Evolutionary conservation across 2,329 filamentous ascomycete species (phyloP).

Genomic region (Chaetomiaceae sp.): DNA sequence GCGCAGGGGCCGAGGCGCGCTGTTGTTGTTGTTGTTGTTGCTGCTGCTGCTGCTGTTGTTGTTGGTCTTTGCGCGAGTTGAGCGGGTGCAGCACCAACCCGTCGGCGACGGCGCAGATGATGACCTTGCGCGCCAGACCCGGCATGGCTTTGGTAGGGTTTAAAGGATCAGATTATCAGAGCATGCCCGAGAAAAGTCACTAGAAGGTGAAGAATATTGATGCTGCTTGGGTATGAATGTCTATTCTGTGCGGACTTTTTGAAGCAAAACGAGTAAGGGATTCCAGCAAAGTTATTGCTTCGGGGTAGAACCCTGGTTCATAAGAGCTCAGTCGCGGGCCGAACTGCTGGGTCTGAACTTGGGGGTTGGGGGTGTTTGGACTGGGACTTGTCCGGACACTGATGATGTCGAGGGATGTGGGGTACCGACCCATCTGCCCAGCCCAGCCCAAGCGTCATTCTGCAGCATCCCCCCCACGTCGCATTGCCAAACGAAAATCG

Average conservation of each 20-base stretch:
- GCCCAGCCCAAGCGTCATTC: constrained; percentile 10
- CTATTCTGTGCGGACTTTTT: no score
- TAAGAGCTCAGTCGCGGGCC: neutral
- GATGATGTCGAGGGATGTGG: constrained; percentile 20
- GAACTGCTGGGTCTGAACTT: neutral
- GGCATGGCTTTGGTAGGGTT: constrained; percentile 54
- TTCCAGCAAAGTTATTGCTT: neutral
- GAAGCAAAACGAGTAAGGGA: no score
- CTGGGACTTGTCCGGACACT: constrained; percentile 7
- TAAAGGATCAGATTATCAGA: no score
- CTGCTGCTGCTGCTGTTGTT: no score
- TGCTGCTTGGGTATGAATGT: neutral
- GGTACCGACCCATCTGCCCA: constrained; percentile 1
- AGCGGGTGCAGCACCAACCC: constrained; percentile 77
- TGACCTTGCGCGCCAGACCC: constrained; percentile 69
- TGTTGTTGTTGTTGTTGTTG: no score
- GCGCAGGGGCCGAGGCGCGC: constrained; percentile 40
- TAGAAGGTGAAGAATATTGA: neutral
- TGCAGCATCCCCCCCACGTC: constrained; percentile 13
- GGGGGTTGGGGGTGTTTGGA: no score
- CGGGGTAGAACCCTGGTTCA: neutral
- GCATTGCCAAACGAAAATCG: constrained; percentile 1
- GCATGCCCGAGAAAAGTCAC: constrained; percentile 1
- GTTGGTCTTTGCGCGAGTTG: constrained; percentile 52
- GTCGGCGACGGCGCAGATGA: constrained; percentile 76